A percentile compares a stretch with the other conserved stretches of the same genome.
Conservation (phyloP, 768 basidiomycete genomes). For the Leccinum obscurum region DNA sequence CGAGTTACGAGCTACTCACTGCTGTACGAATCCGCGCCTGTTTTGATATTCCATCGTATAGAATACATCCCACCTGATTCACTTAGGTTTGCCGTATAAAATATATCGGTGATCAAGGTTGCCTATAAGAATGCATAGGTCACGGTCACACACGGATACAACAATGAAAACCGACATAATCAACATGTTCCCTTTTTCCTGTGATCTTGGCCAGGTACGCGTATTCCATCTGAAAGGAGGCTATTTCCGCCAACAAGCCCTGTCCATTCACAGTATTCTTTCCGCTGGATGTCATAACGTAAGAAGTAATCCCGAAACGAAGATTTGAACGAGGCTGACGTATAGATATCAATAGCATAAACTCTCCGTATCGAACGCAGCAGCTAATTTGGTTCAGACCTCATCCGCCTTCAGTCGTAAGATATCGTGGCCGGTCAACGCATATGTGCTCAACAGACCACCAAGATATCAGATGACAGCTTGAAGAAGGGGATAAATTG, state of each 20-base stretch:
- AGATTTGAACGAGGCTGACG: conserved; percentile 34
- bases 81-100: too few relatives aligned
- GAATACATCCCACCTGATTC: too few relatives aligned
- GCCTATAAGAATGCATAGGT: too few relatives aligned
- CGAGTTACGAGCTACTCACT: too few relatives aligned
- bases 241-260: conserved; percentile 71
- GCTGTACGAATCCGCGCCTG: too few relatives aligned
- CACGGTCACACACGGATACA: too few relatives aligned
- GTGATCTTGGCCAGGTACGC: conserved; percentile 80
- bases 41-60: too few relatives aligned
- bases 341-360: conserved; percentile 67
- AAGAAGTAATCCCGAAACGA: neutral
- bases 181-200: conserved; percentile 55
- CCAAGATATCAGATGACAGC: conserved; percentile 91
- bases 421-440: conserved; percentile 63
- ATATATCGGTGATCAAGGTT: too few relatives aligned
- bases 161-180: too few relatives aligned
- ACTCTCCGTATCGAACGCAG: conserved; percentile 66
- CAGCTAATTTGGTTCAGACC: conserved; percentile 65
- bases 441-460: conserved; percentile 79
- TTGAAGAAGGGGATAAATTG: conserved; percentile 61
- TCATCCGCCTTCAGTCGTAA: conserved; percentile 74
- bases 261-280: neutral
- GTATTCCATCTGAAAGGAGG: conserved; percentile 79
- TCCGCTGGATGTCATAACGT: neutral